phyloP scores from a whole-genome alignment of 2,329 filamentous ascomycete species.

The Teratosphaeria viscida region DNA sequence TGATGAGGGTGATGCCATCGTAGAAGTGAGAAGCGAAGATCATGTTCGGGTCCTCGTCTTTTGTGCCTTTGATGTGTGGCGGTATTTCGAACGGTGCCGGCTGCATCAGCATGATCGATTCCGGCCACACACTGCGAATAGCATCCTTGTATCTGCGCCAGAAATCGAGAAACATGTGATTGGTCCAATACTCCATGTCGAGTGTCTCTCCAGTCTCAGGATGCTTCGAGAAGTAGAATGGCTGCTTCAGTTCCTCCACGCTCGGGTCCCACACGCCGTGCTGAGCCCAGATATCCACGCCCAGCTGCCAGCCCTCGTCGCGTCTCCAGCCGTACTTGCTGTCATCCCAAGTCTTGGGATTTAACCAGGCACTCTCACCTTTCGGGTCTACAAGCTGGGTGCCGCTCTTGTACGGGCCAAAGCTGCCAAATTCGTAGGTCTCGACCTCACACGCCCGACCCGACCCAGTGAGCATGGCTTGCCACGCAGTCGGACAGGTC shows the following conservation, averaged over 20 bases:
- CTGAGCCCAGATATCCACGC: constrained; percentile 94
- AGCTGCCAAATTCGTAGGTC: constrained; percentile 84
- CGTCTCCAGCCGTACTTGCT: constrained; percentile 82
- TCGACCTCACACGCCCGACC: constrained; percentile 83
- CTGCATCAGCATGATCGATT: constrained; percentile 82
- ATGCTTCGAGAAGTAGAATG: constrained; percentile 78
- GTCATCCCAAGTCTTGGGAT: constrained; percentile 68
- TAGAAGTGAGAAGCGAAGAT: constrained; percentile 95
- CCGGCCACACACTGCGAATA: constrained; percentile 64
- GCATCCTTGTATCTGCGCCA: constrained; percentile 67
- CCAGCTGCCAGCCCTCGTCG: constrained; percentile 78
- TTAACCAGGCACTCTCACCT: constrained; percentile 73
- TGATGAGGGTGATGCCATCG: constrained; percentile 91
- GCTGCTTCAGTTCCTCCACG: constrained; percentile 65
- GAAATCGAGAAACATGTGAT: constrained; percentile 81
- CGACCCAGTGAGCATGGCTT: constrained; percentile 83
- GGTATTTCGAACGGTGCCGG: constrained; percentile 87
- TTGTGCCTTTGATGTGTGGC: constrained; percentile 73
- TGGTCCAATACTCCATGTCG: constrained; percentile 77
- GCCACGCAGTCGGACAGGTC: constrained; percentile 88
- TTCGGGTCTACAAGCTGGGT: constrained; percentile 75
- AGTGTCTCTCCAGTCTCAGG: constrained; percentile 63
- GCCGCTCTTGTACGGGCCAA: constrained; percentile 86
- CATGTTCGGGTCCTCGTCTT: constrained; percentile 80
- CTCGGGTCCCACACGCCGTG: constrained; percentile 88